Conservation (phyloP, 129 eudicot species). For the Centrapalus pauciflorus region DNA sequence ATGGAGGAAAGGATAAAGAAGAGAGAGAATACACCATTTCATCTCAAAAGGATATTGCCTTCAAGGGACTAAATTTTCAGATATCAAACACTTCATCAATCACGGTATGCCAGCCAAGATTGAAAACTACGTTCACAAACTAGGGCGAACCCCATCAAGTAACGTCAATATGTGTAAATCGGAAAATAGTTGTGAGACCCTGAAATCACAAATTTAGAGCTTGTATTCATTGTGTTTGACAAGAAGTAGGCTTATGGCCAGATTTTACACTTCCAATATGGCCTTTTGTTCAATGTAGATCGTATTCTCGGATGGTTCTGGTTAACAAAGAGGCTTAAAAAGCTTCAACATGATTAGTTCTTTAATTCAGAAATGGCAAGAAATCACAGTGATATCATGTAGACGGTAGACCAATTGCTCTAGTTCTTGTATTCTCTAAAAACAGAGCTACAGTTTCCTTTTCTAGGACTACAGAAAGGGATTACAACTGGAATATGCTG, state of each 20-base stretch:
- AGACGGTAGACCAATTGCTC: neutral
- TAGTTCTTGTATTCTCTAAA: neutral
- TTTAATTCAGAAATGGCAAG: neutral
- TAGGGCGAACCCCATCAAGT: too few species aligned
- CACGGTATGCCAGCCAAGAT: conserved; percentile 86
- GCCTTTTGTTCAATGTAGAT: too few species aligned
- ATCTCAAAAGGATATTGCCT: conserved; percentile 70
- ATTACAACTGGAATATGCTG: neutral
- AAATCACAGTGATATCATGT: neutral
- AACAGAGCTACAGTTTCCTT: neutral
- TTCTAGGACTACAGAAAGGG: neutral
- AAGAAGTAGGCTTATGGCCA: too few species aligned
- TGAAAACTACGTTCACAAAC: conserved; percentile 75
- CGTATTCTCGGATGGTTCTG: too few species aligned
- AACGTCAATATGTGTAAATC: too few species aligned
- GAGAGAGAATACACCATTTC: conserved; percentile 76
- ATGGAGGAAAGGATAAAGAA: conserved; percentile 88
- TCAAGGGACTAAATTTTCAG: conserved; percentile 77
- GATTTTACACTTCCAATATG: too few species aligned
- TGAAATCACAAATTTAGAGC: too few species aligned
- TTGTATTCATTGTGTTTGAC: too few species aligned
- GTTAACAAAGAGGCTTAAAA: too few species aligned
- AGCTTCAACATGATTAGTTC: too few species aligned
- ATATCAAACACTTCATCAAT: conserved; percentile 78
- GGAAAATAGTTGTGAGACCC: too few species aligned